These are phyloP conservation scores for Corchorus capsularis DNA, from an alignment of 345 rosid species.

Conservation along the genomic window DNA sequence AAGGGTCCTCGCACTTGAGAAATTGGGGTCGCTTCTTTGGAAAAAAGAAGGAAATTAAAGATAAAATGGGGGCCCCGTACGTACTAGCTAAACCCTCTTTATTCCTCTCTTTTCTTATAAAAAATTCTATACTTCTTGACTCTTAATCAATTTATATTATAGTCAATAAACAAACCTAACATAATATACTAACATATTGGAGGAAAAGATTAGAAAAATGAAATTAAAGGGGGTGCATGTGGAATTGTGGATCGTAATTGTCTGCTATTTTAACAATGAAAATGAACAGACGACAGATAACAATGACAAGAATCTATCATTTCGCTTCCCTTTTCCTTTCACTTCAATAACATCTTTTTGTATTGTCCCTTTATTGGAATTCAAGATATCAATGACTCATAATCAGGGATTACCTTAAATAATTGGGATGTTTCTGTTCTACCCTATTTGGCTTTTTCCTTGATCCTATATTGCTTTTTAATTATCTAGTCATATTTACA, in stretches of 20 bases:
- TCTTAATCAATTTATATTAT: neutral
- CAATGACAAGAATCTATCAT: neutral
- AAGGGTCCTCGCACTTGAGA: neutral
- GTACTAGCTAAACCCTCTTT: neutral
- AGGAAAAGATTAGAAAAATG: no score
- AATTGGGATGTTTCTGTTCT: neutral
- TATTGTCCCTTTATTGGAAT: neutral
- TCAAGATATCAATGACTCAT: neutral
- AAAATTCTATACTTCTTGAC: neutral
- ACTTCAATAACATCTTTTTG: neutral
- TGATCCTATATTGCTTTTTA: no score
- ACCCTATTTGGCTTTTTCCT: no score
- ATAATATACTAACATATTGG: neutral
- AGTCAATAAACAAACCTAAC: neutral
- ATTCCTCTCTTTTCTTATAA: neutral
- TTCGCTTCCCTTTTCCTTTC: neutral
- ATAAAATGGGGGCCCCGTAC: neutral
- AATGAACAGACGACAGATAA: no score
- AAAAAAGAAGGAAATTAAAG: neutral
- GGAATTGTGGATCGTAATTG: no score
- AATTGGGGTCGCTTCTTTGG: neutral
- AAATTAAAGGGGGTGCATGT: no score
- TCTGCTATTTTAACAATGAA: no score
- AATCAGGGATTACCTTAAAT: no score
- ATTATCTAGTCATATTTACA: neutral